Conservation (phyloP, 2,329 filamentous ascomycete species). For the Diaporthe citriasiana region DNA sequence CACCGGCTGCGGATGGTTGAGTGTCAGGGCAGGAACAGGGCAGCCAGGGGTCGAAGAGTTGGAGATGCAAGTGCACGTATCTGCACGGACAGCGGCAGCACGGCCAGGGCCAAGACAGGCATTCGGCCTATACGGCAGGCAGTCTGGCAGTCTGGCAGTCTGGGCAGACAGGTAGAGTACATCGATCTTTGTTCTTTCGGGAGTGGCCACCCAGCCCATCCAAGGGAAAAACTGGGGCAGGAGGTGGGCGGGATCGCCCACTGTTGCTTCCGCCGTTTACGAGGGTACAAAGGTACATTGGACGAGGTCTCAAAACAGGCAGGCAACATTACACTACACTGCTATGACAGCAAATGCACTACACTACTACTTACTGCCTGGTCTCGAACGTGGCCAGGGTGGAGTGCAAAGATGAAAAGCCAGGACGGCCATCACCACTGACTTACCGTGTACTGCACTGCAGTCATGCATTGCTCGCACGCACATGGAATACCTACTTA, state of each 20-base stretch:
- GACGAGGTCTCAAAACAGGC: slow-evolving; percentile 15
- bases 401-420: slow-evolving; percentile 38
- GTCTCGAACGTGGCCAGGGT: not conserved
- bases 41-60: not conserved
- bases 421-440: slow-evolving; percentile 22
- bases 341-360: too few species aligned
- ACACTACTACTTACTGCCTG: too few species aligned
- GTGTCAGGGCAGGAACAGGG: slow-evolving; percentile 26
- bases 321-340: too few species aligned
- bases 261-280: slow-evolving; percentile 27
- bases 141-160: too few species aligned
- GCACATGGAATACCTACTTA: not conserved
- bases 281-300: slow-evolving; percentile 32
- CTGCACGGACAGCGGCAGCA: not conserved
- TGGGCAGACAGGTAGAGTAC: too few species aligned
- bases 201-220: slow-evolving; percentile 20
- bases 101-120: not conserved
- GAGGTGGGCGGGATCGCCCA: slow-evolving; percentile 26
- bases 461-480: not conserved
- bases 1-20: slow-evolving; percentile 17
- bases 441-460: not conserved
- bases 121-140: not conserved
- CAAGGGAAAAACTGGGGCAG: slow-evolving; percentile 15
- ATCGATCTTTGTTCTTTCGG: not conserved
- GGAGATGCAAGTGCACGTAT: slow-evolving; percentile 6